Evolutionary conservation across 345 rosid genomes (phyloP).

Genomic region (Bruguiera sexangula): DNA sequence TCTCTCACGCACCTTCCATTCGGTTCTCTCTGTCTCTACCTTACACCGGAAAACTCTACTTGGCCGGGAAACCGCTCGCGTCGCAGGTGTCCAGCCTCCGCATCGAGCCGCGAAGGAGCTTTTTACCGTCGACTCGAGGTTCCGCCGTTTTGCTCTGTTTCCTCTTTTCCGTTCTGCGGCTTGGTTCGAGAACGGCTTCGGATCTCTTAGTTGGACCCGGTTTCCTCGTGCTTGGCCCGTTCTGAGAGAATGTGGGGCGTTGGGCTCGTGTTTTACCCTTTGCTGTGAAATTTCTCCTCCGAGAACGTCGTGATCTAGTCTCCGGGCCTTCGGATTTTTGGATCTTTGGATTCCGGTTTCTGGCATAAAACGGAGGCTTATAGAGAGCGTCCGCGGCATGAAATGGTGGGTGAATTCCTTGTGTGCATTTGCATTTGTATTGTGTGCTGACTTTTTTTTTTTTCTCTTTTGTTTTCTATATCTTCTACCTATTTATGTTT

Average conservation of each 20-base stretch:
- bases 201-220: slow-evolving; percentile 63
- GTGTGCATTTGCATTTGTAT: neutral
- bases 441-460: neutral
- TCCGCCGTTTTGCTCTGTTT: neutral
- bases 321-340: slow-evolving; percentile 35
- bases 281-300: slow-evolving; percentile 26
- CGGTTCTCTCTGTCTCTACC: slow-evolving; percentile 32
- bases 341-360: slow-evolving; percentile 10
- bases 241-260: slow-evolving; percentile 68
- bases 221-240: slow-evolving; percentile 32
- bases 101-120: slow-evolving; percentile 13
- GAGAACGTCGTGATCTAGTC: slow-evolving; percentile 72
- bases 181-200: slow-evolving; percentile 32
- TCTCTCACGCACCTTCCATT: neutral
- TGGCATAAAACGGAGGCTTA: slow-evolving; percentile 53
- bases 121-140: neutral
- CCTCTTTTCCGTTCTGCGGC: slow-evolving; percentile 11
- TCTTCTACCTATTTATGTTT: neutral
- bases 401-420: slow-evolving; percentile 60
- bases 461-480: neutral
- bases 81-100: slow-evolving; percentile 24
- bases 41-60: slow-evolving; percentile 29
- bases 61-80: slow-evolving; percentile 45
- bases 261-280: slow-evolving; percentile 30
- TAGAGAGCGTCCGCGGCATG: slow-evolving; percentile 60